Base-by-base conservation (phyloP, 768 basidiomycete species). In the Boletus pseudopeckii region DNA sequence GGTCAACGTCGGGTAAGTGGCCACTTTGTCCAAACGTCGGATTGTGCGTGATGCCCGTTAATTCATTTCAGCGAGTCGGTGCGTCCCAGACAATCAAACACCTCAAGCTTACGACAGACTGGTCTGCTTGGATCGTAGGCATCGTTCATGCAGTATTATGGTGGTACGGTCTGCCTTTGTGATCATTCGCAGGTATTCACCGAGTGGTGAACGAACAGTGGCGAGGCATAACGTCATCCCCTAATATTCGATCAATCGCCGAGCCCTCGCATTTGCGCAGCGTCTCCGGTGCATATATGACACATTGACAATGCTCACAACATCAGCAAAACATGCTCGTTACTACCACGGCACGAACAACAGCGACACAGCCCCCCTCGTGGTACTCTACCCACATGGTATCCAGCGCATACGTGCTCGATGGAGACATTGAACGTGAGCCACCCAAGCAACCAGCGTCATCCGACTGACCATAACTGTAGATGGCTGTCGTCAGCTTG, bases 361-460 rank as follows among this genome's bases (percentile, higher is more conserved):
- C 15, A 26, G 20, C 11, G 6, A 14, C 38, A 14, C 28, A 11
- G 48, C 5, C 28, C 45, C n/a, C 13, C 20, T 9, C 45, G 15
- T 34, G 33, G 33, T 17, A 22, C 18, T 15, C 14, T 18, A 30
- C n/a, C 17, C 22, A 20, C n/a, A 33, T 10, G 14, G n/a, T 26
- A 11, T 8, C 37, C 28, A 32, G 33, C 39, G 18, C 33, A 38
- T 15, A 15, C 37, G 15, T 33, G 22, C 42, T 53, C 39, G 32
- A 43, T 7, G 8, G 6, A 4, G 47, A 26, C 18, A 51, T 30
- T 37, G 1, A 55, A 48, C 40, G 48, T 60, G 58, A 55, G 53
- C 53, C 53, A 60, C 49, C 20, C 36, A 2, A 3, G 33, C 10
- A 36, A 38, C 40, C 40, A 36, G 53, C 46, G 20, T 52, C 53